These are phyloP conservation scores for Sporothrix schenckii DNA, from an alignment of 2,329 filamentous ascomycete genomes.

Conservation along the genomic window DNA sequence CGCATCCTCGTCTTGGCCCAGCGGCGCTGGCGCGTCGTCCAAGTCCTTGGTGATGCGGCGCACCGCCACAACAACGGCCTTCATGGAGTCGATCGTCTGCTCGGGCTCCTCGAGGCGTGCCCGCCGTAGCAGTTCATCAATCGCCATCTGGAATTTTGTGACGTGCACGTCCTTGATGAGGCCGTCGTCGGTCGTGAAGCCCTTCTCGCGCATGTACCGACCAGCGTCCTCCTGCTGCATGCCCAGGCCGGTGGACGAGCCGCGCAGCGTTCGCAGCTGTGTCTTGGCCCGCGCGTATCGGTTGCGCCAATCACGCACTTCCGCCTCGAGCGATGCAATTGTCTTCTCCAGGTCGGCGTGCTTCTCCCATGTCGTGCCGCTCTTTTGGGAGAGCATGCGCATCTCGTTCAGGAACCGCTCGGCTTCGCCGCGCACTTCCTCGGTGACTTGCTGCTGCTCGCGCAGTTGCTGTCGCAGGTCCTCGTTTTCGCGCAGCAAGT, in stretches of 20 bases:
- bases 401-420: slow-evolving; percentile 85
- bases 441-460: slow-evolving; percentile 79
- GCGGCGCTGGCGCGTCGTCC: slow-evolving; percentile 54
- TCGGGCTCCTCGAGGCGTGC: slow-evolving; percentile 75
- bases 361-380: slow-evolving; percentile 74
- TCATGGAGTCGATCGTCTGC: slow-evolving; percentile 81
- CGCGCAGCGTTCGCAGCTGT: slow-evolving; percentile 78
- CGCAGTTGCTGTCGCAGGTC: slow-evolving; percentile 65
- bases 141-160: slow-evolving; percentile 90
- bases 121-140: slow-evolving; percentile 83
- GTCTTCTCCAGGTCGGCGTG: slow-evolving; percentile 77
- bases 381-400: slow-evolving; percentile 80
- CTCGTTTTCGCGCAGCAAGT: slow-evolving; percentile 69
- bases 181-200: slow-evolving; percentile 71
- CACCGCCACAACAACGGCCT: slow-evolving; percentile 78
- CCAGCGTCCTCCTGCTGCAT: slow-evolving; percentile 72
- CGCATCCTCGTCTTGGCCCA: slow-evolving; percentile 54
- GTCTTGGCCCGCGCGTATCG: slow-evolving; percentile 88
- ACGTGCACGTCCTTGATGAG: slow-evolving; percentile 89
- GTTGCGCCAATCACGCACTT: slow-evolving; percentile 87
- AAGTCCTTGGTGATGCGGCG: slow-evolving; percentile 84
- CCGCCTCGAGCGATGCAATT: slow-evolving; percentile 75
- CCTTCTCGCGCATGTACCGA: slow-evolving; percentile 65
- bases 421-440: slow-evolving; percentile 83
- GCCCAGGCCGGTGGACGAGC: slow-evolving; percentile 74